Evolutionary conservation across 73 alveolate genomes (phyloP).

Genomic region (Durusdinium trenchii): DNA sequence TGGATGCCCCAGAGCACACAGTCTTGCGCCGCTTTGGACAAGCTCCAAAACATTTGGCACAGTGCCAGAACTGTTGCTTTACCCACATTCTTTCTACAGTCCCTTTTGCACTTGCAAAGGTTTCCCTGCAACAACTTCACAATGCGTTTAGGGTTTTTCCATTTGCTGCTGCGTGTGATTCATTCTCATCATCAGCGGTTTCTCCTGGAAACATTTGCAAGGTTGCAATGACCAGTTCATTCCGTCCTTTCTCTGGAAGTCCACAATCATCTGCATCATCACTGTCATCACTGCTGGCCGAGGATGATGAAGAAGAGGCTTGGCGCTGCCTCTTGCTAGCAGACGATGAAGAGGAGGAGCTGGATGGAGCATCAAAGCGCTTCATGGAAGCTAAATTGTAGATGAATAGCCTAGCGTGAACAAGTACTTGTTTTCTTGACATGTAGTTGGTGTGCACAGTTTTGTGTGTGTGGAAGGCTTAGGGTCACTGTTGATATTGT

Average conservation of each 20-base stretch:
- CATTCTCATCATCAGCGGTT: not conserved
- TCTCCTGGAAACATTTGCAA: not conserved
- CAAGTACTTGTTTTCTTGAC: not conserved
- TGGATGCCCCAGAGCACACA: not conserved
- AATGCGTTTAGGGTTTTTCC: not conserved
- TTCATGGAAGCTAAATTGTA: not conserved
- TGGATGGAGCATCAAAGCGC: not conserved
- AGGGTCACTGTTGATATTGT: no score
- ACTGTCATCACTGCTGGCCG: not conserved
- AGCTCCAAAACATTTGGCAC: not conserved
- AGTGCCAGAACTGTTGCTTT: not conserved
- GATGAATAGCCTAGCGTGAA: not conserved
- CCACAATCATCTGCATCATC: not conserved
- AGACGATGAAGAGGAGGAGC: not conserved
- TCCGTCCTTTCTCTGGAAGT: not conserved
- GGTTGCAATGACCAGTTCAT: not conserved
- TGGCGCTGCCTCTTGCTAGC: not conserved
- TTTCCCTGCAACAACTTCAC: not conserved
- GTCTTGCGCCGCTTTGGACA: not conserved
- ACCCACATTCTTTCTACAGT: not conserved
- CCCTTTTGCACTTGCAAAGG: not conserved
- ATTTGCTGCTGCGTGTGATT: not conserved
- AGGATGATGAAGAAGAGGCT: not conserved
- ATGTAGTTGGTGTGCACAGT: not conserved
- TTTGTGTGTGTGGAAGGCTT: no score